Base-by-base conservation (phyloP, 805 yeast genomes). In the Brettanomyces sp. region DNA sequence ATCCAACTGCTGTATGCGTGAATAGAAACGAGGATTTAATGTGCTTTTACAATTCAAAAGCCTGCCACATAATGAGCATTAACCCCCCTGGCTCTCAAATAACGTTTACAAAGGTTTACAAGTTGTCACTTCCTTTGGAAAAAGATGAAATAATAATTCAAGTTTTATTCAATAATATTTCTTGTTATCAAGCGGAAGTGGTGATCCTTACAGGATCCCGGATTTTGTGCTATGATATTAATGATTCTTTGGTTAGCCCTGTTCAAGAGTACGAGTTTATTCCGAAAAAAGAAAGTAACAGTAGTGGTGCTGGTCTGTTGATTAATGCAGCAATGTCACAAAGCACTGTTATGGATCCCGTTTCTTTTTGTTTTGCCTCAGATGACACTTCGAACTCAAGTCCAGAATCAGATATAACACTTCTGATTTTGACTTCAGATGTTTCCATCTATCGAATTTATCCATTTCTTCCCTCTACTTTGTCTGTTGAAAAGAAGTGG, bases 361-460 rank as follows among this genome's bases (percentile, higher is more conserved):
- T 70, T 38, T 63, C 79, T 24, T 63, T 73, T 50, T 45, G 66
- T 43, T 67, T 79, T 63, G 79, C 82, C 39, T 39, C 42, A 5
- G 5, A 5, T 14, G n/a, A 9, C 5, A 8, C 25, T 11, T 12
- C 35, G n/a, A 8, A 8, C 5, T 14, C 55, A 1, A 50, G 59
- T 18, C 59, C 64, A 25, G 49, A 49, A 22, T 82, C 81, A 11
- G 68, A 70, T 3, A 54, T 82, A 44, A 72, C 85, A 0, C 61
- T 84, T 21, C 79, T 74, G 53, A 56, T 81, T 7, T 53, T 79
- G 44, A 72, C 73, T 8, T 56, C 63, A 8, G 83, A 78, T 45
- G 79, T 82, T 12, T 85, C 83, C 50, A 49, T 85, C 1, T 81
- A 72, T 54, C 66, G 74, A 1, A 62, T 84, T 3, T 77, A 73